Conservation (phyloP, 176 grass and related monocot genomes). For the Paspalum notatum region DNA sequence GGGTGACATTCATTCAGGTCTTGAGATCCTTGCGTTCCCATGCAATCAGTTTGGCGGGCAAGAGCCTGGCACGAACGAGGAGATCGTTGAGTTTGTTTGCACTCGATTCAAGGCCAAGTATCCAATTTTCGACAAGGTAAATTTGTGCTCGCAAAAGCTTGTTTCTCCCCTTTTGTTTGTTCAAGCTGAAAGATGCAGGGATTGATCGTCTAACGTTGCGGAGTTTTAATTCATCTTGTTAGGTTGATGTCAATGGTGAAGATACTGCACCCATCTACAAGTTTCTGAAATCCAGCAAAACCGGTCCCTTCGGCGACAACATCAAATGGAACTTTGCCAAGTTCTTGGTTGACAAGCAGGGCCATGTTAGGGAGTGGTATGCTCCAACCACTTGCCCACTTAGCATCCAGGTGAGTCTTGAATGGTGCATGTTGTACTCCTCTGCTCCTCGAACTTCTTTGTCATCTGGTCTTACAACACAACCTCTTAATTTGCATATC, state of each 20-base stretch:
- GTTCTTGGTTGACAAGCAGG: conserved; percentile 32
- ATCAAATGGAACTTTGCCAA: conserved; percentile 39
- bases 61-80: conserved; percentile 85
- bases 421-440: background rate
- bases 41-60: conserved; percentile 94
- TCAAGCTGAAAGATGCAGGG: conserved; percentile 7
- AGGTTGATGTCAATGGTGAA: conserved; percentile 91
- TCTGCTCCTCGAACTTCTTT: background rate
- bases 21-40: conserved; percentile 92
- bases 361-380: conserved; percentile 17
- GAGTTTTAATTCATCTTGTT: background rate
- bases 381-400: conserved; percentile 24
- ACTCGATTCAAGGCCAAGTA: conserved; percentile 87
- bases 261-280: conserved; percentile 69
- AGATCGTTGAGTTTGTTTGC: conserved; percentile 86
- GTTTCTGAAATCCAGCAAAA: conserved; percentile 25
- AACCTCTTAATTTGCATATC: background rate
- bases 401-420: conserved; percentile 4
- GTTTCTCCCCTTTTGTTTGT: background rate
- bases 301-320: background rate
- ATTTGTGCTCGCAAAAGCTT: background rate
- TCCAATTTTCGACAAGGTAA: conserved; percentile 95
- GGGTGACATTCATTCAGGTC: conserved; percentile 41
- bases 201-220: background rate
- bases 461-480: background rate